Conservation (phyloP, 805 yeast genomes). For the Wickerhamiella occidentalis region DNA sequence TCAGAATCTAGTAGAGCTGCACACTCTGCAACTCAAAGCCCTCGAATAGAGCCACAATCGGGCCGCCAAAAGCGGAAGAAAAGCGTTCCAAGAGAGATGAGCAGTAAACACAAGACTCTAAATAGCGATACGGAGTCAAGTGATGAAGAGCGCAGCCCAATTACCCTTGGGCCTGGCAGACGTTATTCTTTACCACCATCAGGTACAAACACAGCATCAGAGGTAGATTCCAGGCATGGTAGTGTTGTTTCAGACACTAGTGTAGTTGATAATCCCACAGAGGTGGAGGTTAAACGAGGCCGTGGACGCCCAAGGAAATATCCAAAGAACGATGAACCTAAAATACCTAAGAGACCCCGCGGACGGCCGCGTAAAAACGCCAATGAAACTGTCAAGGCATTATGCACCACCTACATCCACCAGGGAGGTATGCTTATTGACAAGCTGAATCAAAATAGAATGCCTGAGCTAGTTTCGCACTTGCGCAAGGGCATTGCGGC, state of each 20-base stretch:
- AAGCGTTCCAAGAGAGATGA: constrained; percentile 3
- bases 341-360: constrained; percentile 5
- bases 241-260: constrained; percentile 1
- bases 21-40: neutral
- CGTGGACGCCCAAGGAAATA: constrained; percentile 10
- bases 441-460: neutral
- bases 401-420: neutral
- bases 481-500: neutral
- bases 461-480: neutral
- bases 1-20: neutral
- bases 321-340: neutral
- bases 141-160: neutral
- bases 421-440: neutral
- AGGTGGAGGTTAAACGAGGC: constrained; percentile 2
- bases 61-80: neutral
- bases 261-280: neutral
- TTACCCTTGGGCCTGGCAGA: neutral
- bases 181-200: neutral
- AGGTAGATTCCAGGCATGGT: neutral
- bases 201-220: neutral
- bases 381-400: neutral
- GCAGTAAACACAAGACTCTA: constrained; percentile 6
- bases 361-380: constrained; percentile 9
- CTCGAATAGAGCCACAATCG: neutral
- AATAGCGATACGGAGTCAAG: neutral